Evolutionary conservation across 805 yeast genomes (phyloP).

Genomic region (Cyberlindnera galapagoensis): DNA sequence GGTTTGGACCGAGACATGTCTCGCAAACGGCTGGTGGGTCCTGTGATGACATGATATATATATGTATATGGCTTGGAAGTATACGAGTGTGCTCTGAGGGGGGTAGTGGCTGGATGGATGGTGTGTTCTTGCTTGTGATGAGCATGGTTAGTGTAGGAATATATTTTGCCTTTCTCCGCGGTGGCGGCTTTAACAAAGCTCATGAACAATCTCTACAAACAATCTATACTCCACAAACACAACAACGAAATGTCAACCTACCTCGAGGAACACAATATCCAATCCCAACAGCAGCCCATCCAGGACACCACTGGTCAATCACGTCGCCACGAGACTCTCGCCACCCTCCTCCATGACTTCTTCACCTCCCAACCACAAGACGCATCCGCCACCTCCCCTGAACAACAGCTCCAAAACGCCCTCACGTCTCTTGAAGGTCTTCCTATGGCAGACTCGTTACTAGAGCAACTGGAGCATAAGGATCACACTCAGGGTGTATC

Average conservation of each 20-base stretch:
- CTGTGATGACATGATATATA: conserved; percentile 6
- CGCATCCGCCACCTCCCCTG: conserved; percentile 4
- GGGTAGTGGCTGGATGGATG: too few species aligned
- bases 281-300: conserved; percentile 1
- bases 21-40: conserved; percentile 62
- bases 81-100: too few species aligned
- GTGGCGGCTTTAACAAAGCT: too few species aligned
- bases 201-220: too few species aligned
- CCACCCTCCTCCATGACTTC: conserved; percentile 11
- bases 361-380: conserved; percentile 10
- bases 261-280: conserved; percentile 25
- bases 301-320: conserved; percentile 3
- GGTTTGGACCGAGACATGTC: conserved; percentile 61
- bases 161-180: too few species aligned
- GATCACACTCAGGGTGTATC: conserved; percentile 45
- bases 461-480: conserved; percentile 19
- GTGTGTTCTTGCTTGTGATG: too few species aligned
- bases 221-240: too few species aligned
- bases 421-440: conserved; percentile 13
- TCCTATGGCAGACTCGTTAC: conserved; percentile 19
- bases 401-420: conserved; percentile 15
- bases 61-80: too few species aligned
- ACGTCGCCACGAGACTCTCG: conserved; percentile 12
- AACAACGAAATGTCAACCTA: conserved; percentile 1
- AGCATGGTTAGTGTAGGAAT: too few species aligned